Base-by-base conservation (phyloP, 768 basidiomycete species). In the Mycena maculata region DNA sequence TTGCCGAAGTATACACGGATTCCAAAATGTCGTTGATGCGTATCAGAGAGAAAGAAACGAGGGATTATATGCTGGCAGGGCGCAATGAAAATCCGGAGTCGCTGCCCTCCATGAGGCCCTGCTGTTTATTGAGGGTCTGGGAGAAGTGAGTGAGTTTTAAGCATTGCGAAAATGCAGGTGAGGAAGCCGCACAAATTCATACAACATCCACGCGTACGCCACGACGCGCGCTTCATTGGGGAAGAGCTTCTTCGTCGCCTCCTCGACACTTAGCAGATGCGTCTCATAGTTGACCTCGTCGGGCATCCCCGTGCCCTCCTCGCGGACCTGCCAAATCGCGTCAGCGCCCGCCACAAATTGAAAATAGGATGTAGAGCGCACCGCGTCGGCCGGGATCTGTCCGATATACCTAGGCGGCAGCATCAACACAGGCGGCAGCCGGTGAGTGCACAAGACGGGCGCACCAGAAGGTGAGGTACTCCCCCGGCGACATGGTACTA, bases 391-490 rank as follows among this genome's bases (percentile, higher is more conserved):
- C 0, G 80, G 66, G 39, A 90, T 88, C 72, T 68, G 67, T 15
- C 66, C 67, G 16, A 63, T 27, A 33, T 67, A 62, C 65, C 65
- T 66, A 7, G 0, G 30, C 36, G 1, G 16, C 28, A 12, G 15
- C 10, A 20, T 30, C 7, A 27, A 28, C 13, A n/a, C 10, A 42
- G 23, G 41, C n/a, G n/a, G n/a, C n/a, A n/a, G n/a, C n/a, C 4
- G 18, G 20, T 3, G 20, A 48, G 3, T 27, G 31, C 83, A 77
- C 7, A 85, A 87, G n/a, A 83, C 81, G 44, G 4, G 20, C 68
- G n/a, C 83, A 89, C 85, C 85, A 90, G 49, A 81, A 83, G 11
- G 80, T 82, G 28, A 88, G 67, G 72, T 90, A 90, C 69, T 88
- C 84, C 1, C 85, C 84, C 15, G 83, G 82, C n/a, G 66, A 52